Conservation (phyloP, 305 asterid genomes). For the Monarda citriodora region DNA sequence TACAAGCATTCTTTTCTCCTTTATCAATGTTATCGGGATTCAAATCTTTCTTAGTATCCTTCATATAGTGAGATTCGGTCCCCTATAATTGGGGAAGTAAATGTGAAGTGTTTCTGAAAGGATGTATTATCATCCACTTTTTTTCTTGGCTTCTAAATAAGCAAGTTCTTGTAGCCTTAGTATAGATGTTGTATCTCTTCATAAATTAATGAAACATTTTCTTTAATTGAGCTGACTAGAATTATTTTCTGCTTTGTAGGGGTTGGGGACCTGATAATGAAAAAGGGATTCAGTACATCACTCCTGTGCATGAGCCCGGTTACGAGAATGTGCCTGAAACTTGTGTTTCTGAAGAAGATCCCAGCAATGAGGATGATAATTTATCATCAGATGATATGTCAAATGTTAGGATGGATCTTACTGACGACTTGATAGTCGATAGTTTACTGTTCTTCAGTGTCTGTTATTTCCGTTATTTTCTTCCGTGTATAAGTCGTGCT, state of each 20-base stretch:
- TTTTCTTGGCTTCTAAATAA: constrained; percentile 4
- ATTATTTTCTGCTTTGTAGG: constrained; percentile 37
- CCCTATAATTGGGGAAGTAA: background rate
- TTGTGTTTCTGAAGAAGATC: constrained; percentile 31
- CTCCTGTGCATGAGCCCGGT: constrained; percentile 25
- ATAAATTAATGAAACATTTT: background rate
- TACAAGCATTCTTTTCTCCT: background rate
- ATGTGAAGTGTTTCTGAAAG: background rate
- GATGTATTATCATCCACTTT: background rate
- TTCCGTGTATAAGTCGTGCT: too few relatives aligned
- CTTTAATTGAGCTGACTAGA: background rate
- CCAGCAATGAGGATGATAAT: constrained; percentile 26
- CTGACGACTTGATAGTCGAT: constrained; percentile 89
- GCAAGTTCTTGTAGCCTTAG: background rate
- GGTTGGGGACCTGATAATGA: constrained; percentile 46
- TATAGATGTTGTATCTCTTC: background rate
- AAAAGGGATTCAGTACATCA: constrained; percentile 28
- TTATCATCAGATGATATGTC: constrained; percentile 28
- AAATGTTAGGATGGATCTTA: constrained; percentile 72
- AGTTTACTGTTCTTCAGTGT: too few relatives aligned
- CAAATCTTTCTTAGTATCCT: background rate
- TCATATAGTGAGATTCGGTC: constrained; percentile 6
- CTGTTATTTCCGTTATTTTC: too few relatives aligned
- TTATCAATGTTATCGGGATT: background rate
- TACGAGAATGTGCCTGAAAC: constrained; percentile 29